A percentile compares a stretch with the other conserved stretches of the same genome.
These are phyloP conservation scores for Ophiostoma fasciatum DNA, from an alignment of 2,329 filamentous ascomycete species.

Conservation along the genomic window DNA sequence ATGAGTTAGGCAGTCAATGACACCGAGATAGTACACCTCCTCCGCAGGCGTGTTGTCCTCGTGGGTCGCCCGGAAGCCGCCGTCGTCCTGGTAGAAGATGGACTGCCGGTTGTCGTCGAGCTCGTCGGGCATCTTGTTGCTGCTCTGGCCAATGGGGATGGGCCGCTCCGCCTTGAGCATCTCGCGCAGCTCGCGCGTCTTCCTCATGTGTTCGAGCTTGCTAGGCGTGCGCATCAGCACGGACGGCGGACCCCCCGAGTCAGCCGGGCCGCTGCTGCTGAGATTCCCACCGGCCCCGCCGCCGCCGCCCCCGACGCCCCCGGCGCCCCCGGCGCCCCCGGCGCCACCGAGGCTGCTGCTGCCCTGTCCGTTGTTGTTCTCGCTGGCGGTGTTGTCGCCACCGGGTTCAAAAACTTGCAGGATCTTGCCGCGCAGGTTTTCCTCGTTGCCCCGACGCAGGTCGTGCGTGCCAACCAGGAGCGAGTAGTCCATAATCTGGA, in stretches of 20 bases:
- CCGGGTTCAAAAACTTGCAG: slow-evolving; percentile 88
- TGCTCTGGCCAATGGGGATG: slow-evolving; percentile 74
- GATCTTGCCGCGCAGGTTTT: slow-evolving; percentile 80
- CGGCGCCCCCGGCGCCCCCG: too few relatives aligned
- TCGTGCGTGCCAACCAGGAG: slow-evolving; percentile 92
- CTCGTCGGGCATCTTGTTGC: slow-evolving; percentile 80
- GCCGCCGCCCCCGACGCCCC: too few relatives aligned
- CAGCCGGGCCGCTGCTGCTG: too few relatives aligned
- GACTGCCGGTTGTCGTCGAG: slow-evolving; percentile 61
- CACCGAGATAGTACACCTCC: slow-evolving; percentile 93
- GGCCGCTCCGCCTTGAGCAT: slow-evolving; percentile 89
- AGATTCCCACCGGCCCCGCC: too few relatives aligned
- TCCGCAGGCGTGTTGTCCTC: slow-evolving; percentile 74
- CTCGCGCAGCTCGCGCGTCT: slow-evolving; percentile 79
- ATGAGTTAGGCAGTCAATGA: slow-evolving; percentile 95
- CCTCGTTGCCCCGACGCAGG: slow-evolving; percentile 77
- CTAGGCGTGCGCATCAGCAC: slow-evolving; percentile 79
- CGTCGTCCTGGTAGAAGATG: slow-evolving; percentile 87
- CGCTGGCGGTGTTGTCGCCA: slow-evolving; percentile 37
- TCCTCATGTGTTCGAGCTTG: slow-evolving; percentile 79
- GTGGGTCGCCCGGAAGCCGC: slow-evolving; percentile 83
- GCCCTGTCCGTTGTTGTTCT: slow-evolving; percentile 12
- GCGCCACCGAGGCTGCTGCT: too few relatives aligned
- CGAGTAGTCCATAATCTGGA: slow-evolving; percentile 99
- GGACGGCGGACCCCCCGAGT: too few relatives aligned